phyloP scores from a whole-genome alignment of 75 land plant species.

The Sequoia sempervirens region DNA sequence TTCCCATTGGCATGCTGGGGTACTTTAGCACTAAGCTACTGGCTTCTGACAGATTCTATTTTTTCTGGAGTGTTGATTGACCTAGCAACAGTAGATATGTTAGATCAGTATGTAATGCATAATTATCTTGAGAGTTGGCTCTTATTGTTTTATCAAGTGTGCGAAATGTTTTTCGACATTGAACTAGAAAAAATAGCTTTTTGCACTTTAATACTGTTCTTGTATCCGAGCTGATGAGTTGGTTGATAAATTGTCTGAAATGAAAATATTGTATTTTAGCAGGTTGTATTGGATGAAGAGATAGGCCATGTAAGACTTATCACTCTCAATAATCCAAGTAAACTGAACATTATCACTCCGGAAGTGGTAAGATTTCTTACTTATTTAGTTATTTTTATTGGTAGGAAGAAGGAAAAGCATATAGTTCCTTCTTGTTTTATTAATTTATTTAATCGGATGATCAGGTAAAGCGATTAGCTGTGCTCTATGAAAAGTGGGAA shows the following conservation, averaged over 20 bases:
- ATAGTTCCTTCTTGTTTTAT: neutral
- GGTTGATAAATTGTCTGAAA: neutral
- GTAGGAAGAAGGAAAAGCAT: neutral
- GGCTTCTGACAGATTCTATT: neutral
- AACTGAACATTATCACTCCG: no score
- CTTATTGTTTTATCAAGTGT: neutral
- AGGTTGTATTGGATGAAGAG: slow-evolving; percentile 63
- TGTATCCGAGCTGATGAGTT: neutral
- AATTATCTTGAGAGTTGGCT: neutral
- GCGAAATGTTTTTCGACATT: neutral
- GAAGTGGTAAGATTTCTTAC: slow-evolving; percentile 1
- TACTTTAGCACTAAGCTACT: neutral
- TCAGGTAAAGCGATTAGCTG: slow-evolving; percentile 30
- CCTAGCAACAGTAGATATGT: neutral
- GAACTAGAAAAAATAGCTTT: neutral
- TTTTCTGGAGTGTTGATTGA: neutral
- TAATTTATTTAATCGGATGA: neutral
- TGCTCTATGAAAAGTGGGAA: no score
- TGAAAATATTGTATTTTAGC: neutral
- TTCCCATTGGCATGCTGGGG: neutral
- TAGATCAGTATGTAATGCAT: neutral
- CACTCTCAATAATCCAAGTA: no score
- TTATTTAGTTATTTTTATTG: neutral
- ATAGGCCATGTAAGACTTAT: slow-evolving; percentile 36
- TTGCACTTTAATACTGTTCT: neutral